phyloP scores from a whole-genome alignment of 148 eudicot species.

The Rheum nobile region DNA sequence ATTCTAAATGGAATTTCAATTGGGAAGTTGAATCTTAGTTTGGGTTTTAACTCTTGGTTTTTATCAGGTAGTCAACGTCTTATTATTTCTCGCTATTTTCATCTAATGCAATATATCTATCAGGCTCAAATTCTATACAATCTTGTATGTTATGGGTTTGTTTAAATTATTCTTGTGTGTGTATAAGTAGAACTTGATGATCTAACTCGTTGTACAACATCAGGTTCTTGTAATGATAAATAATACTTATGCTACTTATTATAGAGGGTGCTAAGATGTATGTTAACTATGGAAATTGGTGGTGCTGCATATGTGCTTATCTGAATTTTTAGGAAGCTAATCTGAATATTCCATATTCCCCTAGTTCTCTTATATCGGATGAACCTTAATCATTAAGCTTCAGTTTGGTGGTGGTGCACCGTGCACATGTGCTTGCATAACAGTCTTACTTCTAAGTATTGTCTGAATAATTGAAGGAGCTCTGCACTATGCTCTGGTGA shows the following conservation, averaged over 20 bases:
- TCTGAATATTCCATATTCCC: no score
- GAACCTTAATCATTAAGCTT: neutral
- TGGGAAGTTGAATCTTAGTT: conserved; percentile 84
- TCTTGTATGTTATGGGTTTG: neutral
- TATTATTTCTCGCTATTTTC: neutral
- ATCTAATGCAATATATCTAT: neutral
- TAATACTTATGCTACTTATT: neutral
- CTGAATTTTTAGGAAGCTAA: no score
- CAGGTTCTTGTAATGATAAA: neutral
- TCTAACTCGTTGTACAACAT: neutral
- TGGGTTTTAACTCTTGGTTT: conserved; percentile 99
- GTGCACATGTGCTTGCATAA: neutral
- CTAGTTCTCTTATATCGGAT: no score
- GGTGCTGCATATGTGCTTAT: no score
- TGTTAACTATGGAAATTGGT: neutral
- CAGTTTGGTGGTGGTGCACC: neutral
- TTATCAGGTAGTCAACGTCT: conserved; percentile 56
- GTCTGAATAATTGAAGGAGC: conserved; percentile 42
- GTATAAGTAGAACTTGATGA: neutral
- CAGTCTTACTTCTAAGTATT: neutral
- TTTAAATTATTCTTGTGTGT: neutral
- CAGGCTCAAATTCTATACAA: neutral
- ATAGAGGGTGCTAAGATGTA: neutral
- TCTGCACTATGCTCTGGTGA: conserved; percentile 59
- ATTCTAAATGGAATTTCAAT: conserved; percentile 83